Evolutionary conservation across 2,329 filamentous ascomycete species (phyloP), one percentile per base, ranked within the genome.

Genomic region (Tolypocladium guangdongense): DNA sequence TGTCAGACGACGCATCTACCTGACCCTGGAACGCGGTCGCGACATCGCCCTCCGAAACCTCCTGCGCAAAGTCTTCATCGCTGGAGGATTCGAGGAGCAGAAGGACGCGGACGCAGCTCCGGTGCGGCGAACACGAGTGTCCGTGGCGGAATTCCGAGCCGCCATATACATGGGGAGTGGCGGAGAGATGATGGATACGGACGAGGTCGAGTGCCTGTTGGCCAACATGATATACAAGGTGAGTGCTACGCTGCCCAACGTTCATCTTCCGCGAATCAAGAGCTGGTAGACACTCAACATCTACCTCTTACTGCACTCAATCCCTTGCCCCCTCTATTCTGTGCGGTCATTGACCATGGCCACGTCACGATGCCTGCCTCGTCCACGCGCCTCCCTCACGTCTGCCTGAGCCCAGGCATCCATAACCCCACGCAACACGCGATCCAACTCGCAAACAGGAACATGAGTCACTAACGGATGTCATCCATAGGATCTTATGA

Each of bases 141-240:
- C 89, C 0, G 78, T 96, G 16, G 77, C 80, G 14, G 89, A 97
- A 61, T 97, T 99, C 62, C 83, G 82, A 27, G 88, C 90, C 7
- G 95, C 90, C 8, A 81, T 97, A 55, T 84, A 84, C 64, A 78
- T 96, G 62, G 85, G 83, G 51, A 84, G 81, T 59, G 77, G 78
- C 50, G 76, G 78, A 53, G 77, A 87, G 64, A 72, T 76, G 36
- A 75, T 95, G 36, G 93, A 96, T 62, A 78, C 81, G 35, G 95
- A 99, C 65, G 93, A 99, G 70, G 91, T 97, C 4, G 95, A 99
- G 70, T 99, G 93, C 68, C 73, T 96, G 62, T 67, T 99, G 63
- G 90, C 93, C 32, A 97, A 96, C 67, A 88, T 96, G 81, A 96
- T 99, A 57, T 99, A 97, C 76, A 99, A 97, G 83, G 92, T 95